These are phyloP conservation scores for Jatropha curcas DNA, from an alignment of 345 rosid species.

Conservation along the genomic window DNA sequence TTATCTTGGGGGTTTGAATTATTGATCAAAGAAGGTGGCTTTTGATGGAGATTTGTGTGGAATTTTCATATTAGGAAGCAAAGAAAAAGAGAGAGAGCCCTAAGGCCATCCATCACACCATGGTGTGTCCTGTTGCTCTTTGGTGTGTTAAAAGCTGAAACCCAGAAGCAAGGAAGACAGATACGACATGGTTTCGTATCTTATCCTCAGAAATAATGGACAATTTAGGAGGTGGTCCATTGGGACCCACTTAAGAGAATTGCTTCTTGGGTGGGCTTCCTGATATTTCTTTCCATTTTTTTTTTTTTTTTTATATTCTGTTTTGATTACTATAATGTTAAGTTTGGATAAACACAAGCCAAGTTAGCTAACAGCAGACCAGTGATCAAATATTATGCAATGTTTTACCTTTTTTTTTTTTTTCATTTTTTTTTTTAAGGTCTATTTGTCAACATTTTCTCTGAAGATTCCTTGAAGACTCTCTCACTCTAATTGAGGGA, in stretches of 20 bases:
- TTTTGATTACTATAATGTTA: constrained; percentile 3
- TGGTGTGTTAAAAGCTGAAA: constrained; percentile 8
- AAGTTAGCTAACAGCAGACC: background rate
- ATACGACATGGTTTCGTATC: constrained; percentile 17
- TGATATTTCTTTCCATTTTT: constrained; percentile 29
- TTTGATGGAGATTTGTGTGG: constrained; percentile 26
- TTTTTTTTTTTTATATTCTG: background rate
- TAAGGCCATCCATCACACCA: constrained; percentile 30
- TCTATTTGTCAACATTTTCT: background rate
- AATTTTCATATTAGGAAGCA: constrained; percentile 6
- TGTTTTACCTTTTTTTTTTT: too few species aligned
- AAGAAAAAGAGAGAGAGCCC: background rate
- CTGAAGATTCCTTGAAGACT: constrained; percentile 7
- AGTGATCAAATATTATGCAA: background rate
- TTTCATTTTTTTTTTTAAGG: background rate
- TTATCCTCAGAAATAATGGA: constrained; percentile 38
- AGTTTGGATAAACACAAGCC: background rate
- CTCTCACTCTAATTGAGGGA: background rate
- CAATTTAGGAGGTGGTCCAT: constrained; percentile 33
- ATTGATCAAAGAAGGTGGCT: constrained; percentile 34
- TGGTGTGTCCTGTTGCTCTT: constrained; percentile 38
- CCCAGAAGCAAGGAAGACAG: constrained; percentile 10
- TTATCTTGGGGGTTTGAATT: constrained; percentile 18
- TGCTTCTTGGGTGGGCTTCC: constrained; percentile 11
- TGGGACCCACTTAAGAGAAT: constrained; percentile 36